Evolutionary conservation across 1,284 basidiomycete species (phyloP), one percentile per base, ranked within the genome.

Genomic region (Austropuccinia psidii): DNA sequence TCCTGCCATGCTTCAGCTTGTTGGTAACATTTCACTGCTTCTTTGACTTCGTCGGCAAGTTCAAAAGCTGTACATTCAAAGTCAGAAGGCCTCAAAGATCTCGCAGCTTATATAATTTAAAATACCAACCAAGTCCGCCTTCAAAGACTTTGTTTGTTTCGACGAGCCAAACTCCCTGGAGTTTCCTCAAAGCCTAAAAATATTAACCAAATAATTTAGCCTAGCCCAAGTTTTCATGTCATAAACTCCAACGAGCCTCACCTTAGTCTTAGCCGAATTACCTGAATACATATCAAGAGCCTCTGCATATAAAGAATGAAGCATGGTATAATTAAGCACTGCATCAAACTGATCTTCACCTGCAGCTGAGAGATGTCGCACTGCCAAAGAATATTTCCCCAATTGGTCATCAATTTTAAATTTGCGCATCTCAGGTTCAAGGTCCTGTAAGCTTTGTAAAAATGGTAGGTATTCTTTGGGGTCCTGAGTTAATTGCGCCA

Each of bases 401-500:
- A 98, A 85, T 80, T 97, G 88, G 79, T 98, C 93, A 79, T 99
- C 94, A 76, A 99, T 98, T 76, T 86, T 86, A 83, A 92, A 97
- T 45, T 87, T 84, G 78, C 98, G 94, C 78, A 95, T 91, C 79
- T 87, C 85, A 69, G 86, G 87, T 55, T 91, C 89, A 75, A 96
- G 83, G 0, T 88, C 85, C 9, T 91, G 87, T 13, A 99, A 84
- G 77, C 94, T 91, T 17, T 93, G 87, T 65, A 99, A 84, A 86
- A 98, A 98, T 0, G 96, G 94, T 0, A 99, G 86, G 79, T 98
- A 99, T 81, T 99, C 96, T 78, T 94, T 87, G 7, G 96, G 96
- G 81, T 99, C 95, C 90, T 96, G 79, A 27, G 17, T 33, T 19
- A 24, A 27, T 5, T 21, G 1, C 31, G 1, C 43, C 19, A n/a